Conservation (phyloP, 805 yeast species). For the Saccharomycopsis babjevae region DNA sequence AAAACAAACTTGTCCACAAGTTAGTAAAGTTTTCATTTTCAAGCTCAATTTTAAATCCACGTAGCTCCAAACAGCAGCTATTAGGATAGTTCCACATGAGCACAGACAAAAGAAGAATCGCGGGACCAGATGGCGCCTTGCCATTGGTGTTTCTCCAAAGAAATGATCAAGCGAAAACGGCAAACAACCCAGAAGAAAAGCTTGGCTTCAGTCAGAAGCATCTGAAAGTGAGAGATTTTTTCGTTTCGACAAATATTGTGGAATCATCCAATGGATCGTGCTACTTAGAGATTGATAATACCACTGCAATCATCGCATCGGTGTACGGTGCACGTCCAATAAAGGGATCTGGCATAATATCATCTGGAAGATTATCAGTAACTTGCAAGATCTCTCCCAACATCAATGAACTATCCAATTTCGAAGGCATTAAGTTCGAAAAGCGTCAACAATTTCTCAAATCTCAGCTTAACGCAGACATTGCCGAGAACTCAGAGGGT, state of each 20-base stretch:
- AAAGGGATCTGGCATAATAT: conserved; percentile 51
- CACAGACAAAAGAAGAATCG: conserved; percentile 71
- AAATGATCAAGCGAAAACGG: conserved; percentile 10
- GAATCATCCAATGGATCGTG: conserved; percentile 77
- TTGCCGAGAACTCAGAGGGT: background rate
- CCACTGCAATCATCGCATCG: conserved; percentile 45
- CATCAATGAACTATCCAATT: conserved; percentile 21
- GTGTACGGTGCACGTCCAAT: conserved; percentile 88
- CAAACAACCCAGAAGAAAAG: conserved; percentile 13
- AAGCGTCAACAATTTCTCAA: background rate
- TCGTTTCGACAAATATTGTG: conserved; percentile 52
- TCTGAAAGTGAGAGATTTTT: conserved; percentile 30
- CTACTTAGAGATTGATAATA: conserved; percentile 54
- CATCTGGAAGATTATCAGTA: conserved; percentile 56
- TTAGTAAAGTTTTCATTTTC: too few relatives aligned
- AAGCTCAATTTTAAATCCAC: too few relatives aligned
- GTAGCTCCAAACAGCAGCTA: too few relatives aligned
- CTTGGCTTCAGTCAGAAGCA: conserved; percentile 8
- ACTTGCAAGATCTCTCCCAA: conserved; percentile 46
- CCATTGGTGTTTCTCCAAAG: conserved; percentile 34
- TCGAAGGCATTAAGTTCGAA: background rate
- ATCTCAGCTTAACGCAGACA: background rate
- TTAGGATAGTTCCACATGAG: background rate
- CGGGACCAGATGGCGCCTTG: conserved; percentile 67
- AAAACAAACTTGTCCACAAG: too few relatives aligned